Percentiles rank a stretch among this genome's conserved stretches.
Conservation (phyloP, 2,329 filamentous ascomycete species). For the Penicillium sp. region DNA sequence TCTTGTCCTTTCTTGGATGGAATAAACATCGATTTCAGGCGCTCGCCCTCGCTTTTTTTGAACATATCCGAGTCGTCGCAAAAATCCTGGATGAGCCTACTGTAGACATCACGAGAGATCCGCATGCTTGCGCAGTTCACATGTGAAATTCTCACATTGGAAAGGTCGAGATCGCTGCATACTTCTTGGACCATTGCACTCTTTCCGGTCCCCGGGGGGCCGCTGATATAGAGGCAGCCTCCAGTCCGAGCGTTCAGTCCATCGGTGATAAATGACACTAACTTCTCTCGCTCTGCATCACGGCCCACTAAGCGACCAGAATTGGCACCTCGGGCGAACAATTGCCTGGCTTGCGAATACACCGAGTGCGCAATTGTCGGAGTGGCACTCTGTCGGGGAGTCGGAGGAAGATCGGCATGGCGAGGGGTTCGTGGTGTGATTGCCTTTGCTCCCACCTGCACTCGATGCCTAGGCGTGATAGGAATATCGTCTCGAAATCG, state of each 20-base stretch:
- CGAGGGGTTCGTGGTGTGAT: conserved; percentile 73
- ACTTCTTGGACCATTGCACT: conserved; percentile 88
- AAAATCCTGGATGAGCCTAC: conserved; percentile 70
- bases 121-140: conserved; percentile 98
- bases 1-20: conserved; percentile 54
- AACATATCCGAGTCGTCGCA: conserved; percentile 60
- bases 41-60: conserved; percentile 66
- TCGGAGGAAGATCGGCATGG: conserved; percentile 23
- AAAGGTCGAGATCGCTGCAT: conserved; percentile 58
- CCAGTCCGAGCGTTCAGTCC: conserved; percentile 61
- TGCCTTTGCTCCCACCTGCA: conserved; percentile 72
- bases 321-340: conserved; percentile 78
- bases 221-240: conserved; percentile 91
- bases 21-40: conserved; percentile 70
- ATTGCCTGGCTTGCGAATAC: conserved; percentile 81
- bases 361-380: conserved; percentile 66
- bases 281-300: conserved; percentile 64
- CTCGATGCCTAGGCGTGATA: conserved; percentile 78
- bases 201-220: conserved; percentile 93
- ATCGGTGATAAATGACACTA: conserved; percentile 67
- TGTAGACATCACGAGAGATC: conserved; percentile 79
- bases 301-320: conserved; percentile 76
- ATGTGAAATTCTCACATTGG: conserved; percentile 66
- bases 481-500: conserved; percentile 75
- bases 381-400: conserved; percentile 65